phyloP scores from a whole-genome alignment of 805 yeast genomes.

The Candida berthetii region DNA sequence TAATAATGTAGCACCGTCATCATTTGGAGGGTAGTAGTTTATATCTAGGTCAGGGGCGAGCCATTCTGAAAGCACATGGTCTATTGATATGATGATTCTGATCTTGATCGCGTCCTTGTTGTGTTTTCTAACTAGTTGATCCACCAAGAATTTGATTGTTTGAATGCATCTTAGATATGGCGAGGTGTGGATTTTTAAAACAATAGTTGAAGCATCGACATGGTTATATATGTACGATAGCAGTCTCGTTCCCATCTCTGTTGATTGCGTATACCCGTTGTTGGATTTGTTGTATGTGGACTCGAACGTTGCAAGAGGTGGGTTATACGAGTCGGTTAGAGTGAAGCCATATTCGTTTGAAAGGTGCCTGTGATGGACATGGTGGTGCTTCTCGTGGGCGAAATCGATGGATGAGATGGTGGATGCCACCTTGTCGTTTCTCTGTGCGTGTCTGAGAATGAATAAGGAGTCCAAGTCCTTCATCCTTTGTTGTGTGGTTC shows the following conservation, averaged over 20 bases:
- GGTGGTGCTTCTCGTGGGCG: conserved; percentile 1
- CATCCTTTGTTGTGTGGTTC: not conserved
- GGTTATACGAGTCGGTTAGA: conserved; percentile 17
- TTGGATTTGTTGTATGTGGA: conserved; percentile 19
- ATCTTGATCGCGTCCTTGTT: conserved; percentile 1
- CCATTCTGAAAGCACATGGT: conserved; percentile 38
- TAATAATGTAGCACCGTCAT: conserved; percentile 34
- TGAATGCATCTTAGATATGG: conserved; percentile 40
- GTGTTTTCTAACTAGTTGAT: conserved; percentile 14
- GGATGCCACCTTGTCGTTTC: conserved; percentile 20
- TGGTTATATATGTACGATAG: conserved; percentile 13
- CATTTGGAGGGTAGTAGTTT: conserved; percentile 36
- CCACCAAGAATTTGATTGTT: conserved; percentile 23
- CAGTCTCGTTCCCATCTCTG: conserved; percentile 17
- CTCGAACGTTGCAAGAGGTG: conserved; percentile 19
- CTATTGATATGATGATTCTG: conserved; percentile 25
- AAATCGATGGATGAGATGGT: conserved; percentile 20
- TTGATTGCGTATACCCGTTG: conserved; percentile 20
- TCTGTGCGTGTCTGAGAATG: conserved; percentile 21
- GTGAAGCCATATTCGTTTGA: conserved; percentile 2
- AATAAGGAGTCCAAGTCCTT: conserved; percentile 17
- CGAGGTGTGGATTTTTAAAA: conserved; percentile 27
- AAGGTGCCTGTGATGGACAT: not conserved
- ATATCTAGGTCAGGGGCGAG: conserved; percentile 32
- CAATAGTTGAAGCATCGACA: conserved; percentile 7